Percentiles rank a stretch among this genome's conserved stretches.
These are phyloP conservation scores for Cerioporus squamosus DNA, from an alignment of 1,284 basidiomycete genomes.

Conservation along the genomic window DNA sequence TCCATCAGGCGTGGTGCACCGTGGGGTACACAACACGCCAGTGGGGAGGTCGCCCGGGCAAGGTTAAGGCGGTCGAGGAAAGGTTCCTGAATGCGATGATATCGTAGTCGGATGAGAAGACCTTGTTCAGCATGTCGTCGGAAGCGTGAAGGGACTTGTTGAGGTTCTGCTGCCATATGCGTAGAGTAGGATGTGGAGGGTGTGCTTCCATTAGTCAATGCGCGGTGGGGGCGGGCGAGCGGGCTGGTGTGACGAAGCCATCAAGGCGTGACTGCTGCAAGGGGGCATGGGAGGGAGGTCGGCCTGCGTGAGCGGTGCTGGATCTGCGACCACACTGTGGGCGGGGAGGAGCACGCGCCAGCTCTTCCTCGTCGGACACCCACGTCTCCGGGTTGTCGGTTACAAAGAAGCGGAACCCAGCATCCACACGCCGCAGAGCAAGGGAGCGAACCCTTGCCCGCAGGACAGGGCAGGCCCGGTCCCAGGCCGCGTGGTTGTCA, in stretches of 20 bases:
- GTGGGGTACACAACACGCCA: constrained; percentile 38
- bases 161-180: constrained; percentile 35
- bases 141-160: constrained; percentile 33
- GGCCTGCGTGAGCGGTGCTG: background rate
- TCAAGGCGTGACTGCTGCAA: background rate
- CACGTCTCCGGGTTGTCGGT: constrained; percentile 16
- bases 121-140: constrained; percentile 25
- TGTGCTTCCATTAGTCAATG: background rate
- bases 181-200: background rate
- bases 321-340: constrained; percentile 2
- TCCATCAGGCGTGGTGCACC: constrained; percentile 8
- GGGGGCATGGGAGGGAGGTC: background rate
- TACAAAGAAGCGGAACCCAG: constrained; percentile 16
- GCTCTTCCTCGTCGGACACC: constrained; percentile 8
- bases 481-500: constrained; percentile 18
- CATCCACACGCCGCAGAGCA: constrained; percentile 1
- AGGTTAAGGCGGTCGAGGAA: constrained; percentile 26
- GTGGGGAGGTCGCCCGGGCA: constrained; percentile 15
- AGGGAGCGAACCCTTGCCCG: background rate
- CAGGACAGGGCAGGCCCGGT: constrained; percentile 14
- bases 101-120: constrained; percentile 27
- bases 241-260: background rate
- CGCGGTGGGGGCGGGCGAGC: background rate
- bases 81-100: constrained; percentile 40
- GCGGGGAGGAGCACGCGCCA: background rate